Evolutionary conservation across 352 stramenopile genomes (phyloP).

Genomic region (Globisporangium heterothallicum): DNA sequence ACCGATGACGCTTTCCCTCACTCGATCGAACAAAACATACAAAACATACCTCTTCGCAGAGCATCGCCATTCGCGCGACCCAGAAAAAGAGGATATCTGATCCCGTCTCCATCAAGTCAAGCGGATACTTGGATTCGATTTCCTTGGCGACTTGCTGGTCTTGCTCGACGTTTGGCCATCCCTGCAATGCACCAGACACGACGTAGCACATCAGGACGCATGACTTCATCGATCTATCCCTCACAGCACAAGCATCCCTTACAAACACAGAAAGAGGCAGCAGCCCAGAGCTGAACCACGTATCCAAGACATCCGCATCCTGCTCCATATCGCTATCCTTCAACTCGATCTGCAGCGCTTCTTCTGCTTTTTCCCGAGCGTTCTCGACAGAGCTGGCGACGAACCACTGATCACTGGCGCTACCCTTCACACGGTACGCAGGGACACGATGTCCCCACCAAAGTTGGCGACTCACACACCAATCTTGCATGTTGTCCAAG

Average conservation of each 20-base stretch:
- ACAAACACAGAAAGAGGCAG: constrained; percentile 89
- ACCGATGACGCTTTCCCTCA: background rate
- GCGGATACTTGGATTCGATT: constrained; percentile 41
- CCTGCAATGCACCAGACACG: constrained; percentile 26
- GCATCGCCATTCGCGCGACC: constrained; percentile 99
- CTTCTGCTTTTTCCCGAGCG: constrained; percentile 85
- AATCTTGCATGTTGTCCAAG: constrained; percentile 99
- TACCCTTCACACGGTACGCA: constrained; percentile 88
- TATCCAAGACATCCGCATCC: constrained; percentile 99
- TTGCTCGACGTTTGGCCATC: constrained; percentile 91
- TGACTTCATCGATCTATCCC: background rate
- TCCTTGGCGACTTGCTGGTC: constrained; percentile 19
- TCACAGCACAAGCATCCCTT: constrained; percentile 4
- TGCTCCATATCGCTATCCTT: constrained; percentile 89
- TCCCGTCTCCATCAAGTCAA: constrained; percentile 85
- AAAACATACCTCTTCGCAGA: constrained; percentile 93
- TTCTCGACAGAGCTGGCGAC: constrained; percentile 91
- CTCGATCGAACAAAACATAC: background rate
- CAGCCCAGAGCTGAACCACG: constrained; percentile 98
- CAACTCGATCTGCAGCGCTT: constrained; percentile 62
- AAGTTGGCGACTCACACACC: constrained; percentile 98
- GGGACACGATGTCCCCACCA: constrained; percentile 99
- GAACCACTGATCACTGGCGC: constrained; percentile 87
- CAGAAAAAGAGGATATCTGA: constrained; percentile 99
- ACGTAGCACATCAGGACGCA: background rate